Evolutionary conservation across 768 basidiomycete species (phyloP).

Genomic region (Strobilomyces echinocephalus): DNA sequence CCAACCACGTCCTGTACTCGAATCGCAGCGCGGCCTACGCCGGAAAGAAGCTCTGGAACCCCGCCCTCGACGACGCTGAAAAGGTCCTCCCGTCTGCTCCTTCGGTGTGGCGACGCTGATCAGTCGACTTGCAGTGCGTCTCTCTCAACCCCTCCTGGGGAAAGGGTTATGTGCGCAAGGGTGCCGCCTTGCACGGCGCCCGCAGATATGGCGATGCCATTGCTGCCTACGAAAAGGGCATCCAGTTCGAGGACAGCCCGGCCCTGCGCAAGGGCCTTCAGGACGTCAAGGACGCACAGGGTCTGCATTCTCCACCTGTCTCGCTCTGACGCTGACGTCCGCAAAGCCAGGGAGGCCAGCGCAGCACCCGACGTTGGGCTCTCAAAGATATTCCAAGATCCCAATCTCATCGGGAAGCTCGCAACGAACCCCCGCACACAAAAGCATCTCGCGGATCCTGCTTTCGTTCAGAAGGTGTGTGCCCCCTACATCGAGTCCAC

Average conservation of each 20-base stretch:
- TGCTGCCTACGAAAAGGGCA: constrained; percentile 73
- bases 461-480: constrained; percentile 69
- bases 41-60: constrained; percentile 75
- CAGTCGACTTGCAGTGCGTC: constrained; percentile 53
- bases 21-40: constrained; percentile 89
- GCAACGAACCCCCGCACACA: constrained; percentile 82
- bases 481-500: neutral
- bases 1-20: constrained; percentile 86
- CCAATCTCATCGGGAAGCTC: constrained; percentile 76
- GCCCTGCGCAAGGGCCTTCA: constrained; percentile 82
- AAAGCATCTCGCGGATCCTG: constrained; percentile 77
- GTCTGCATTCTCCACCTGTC: constrained; percentile 33
- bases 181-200: constrained; percentile 86
- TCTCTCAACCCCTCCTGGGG: constrained; percentile 76
- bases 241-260: constrained; percentile 78
- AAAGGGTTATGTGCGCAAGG: constrained; percentile 89
- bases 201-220: constrained; percentile 79
- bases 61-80: constrained; percentile 84
- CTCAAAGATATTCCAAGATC: constrained; percentile 77
- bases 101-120: constrained; percentile 3
- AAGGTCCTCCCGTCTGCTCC: constrained; percentile 47
- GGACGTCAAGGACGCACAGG: constrained; percentile 83
- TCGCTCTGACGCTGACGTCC: constrained; percentile 2
- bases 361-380: constrained; percentile 53
- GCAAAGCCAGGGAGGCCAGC: constrained; percentile 33